phyloP scores from a whole-genome alignment of 1,139 yeast species.

The Yamadazyma oceani region DNA sequence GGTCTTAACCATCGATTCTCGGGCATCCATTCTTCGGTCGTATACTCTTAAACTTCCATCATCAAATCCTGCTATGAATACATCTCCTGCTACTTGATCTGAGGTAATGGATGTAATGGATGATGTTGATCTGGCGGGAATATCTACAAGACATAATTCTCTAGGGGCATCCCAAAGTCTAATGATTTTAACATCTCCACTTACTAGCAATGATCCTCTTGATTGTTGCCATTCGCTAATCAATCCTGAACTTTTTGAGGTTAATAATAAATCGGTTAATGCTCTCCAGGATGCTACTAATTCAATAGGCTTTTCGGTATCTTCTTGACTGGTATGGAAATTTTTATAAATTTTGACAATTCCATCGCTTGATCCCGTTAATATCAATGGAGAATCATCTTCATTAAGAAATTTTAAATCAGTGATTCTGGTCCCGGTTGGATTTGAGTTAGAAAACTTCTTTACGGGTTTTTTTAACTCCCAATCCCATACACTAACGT shows the following conservation, averaged over 20 bases:
- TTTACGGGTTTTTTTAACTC: slow-evolving; percentile 53
- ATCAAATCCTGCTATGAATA: slow-evolving; percentile 87
- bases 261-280: slow-evolving; percentile 74
- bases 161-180: slow-evolving; percentile 97
- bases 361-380: slow-evolving; percentile 94
- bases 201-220: slow-evolving; percentile 84
- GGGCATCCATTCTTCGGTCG: slow-evolving; percentile 81
- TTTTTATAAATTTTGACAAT: slow-evolving; percentile 82
- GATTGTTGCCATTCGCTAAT: slow-evolving; percentile 97
- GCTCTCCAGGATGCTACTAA: slow-evolving; percentile 93
- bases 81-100: slow-evolving; percentile 94
- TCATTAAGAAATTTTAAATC: slow-evolving; percentile 86
- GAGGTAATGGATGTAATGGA: slow-evolving; percentile 87
- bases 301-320: slow-evolving; percentile 41
- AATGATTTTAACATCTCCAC: slow-evolving; percentile 93
- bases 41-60: slow-evolving; percentile 91
- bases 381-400: slow-evolving; percentile 80
- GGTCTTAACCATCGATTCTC: slow-evolving; percentile 81
- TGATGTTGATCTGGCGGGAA: slow-evolving; percentile 90
- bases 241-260: slow-evolving; percentile 82
- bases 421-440: slow-evolving; percentile 84
- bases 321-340: slow-evolving; percentile 52
- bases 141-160: slow-evolving; percentile 80
- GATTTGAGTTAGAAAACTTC: slow-evolving; percentile 80
- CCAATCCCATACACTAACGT: slow-evolving; percentile 91